These are phyloP conservation scores for Leucosporidium creatinivorum DNA, from an alignment of 768 basidiomycete species.

Conservation along the genomic window DNA sequence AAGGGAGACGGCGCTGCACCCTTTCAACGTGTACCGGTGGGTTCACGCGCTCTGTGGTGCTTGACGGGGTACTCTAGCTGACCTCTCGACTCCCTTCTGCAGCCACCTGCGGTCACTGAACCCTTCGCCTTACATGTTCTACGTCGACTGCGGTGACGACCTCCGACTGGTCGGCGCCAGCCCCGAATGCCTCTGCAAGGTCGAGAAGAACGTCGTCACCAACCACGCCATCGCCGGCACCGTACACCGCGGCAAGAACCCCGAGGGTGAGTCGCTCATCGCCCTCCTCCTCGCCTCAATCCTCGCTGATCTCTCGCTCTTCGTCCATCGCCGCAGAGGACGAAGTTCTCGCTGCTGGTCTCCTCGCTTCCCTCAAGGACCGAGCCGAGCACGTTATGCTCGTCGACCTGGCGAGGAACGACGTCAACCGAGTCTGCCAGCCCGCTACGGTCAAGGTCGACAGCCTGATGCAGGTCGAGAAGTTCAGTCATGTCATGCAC, in stretches of 20 bases:
- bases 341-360: slow-evolving; percentile 60
- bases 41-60: not conserved
- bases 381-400: slow-evolving; percentile 98
- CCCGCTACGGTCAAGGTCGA: slow-evolving; percentile 94
- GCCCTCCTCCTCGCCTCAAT: not conserved
- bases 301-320: not conserved
- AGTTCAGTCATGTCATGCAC: slow-evolving; percentile 97
- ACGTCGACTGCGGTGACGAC: slow-evolving; percentile 76
- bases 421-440: slow-evolving; percentile 94
- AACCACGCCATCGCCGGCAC: slow-evolving; percentile 99
- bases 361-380: slow-evolving; percentile 84
- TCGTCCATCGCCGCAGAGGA: slow-evolving; percentile 64
- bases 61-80: not conserved
- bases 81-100: not conserved
- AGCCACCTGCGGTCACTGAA: slow-evolving; percentile 81
- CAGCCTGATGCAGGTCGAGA: slow-evolving; percentile 83
- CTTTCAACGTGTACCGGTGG: slow-evolving; percentile 87
- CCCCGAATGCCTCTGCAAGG: slow-evolving; percentile 95
- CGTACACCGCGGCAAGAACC: slow-evolving; percentile 71
- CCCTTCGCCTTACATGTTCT: slow-evolving; percentile 99
- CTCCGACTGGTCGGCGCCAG: slow-evolving; percentile 95
- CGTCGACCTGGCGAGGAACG: slow-evolving; percentile 93
- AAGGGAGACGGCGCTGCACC: slow-evolving; percentile 77
- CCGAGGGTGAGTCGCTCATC: slow-evolving; percentile 57
- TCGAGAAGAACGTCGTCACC: slow-evolving; percentile 78